phyloP scores from a whole-genome alignment of 805 yeast species.

The Ogataea glucozyma region DNA sequence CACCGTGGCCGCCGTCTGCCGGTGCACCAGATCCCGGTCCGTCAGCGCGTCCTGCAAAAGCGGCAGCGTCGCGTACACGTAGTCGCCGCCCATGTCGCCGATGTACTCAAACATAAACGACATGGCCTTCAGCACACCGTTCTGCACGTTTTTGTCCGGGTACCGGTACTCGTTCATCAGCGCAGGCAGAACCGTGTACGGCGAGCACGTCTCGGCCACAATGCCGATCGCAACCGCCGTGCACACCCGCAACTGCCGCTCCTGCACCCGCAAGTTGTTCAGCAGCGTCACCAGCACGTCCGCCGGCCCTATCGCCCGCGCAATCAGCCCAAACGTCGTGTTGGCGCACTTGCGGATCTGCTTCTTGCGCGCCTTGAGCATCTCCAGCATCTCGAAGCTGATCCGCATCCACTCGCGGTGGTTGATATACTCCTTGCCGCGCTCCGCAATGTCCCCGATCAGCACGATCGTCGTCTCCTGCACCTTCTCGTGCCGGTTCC shows the following conservation, averaged over 20 bases:
- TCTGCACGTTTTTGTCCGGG: slow-evolving; percentile 91
- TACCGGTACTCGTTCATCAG: slow-evolving; percentile 92
- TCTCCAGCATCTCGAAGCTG: slow-evolving; percentile 85
- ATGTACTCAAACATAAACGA: slow-evolving; percentile 91
- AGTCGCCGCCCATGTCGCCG: slow-evolving; percentile 77
- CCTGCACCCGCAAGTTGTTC: slow-evolving; percentile 86
- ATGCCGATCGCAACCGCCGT: slow-evolving; percentile 98
- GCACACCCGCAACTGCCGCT: slow-evolving; percentile 93
- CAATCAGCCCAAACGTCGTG: slow-evolving; percentile 85
- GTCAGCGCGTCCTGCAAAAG: slow-evolving; percentile 85
- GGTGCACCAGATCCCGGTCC: slow-evolving; percentile 86
- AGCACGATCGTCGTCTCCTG: slow-evolving; percentile 79
- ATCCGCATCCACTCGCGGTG: slow-evolving; percentile 98
- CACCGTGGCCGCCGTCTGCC: slow-evolving; percentile 93
- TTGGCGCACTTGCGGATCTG: slow-evolving; percentile 83
- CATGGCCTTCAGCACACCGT: slow-evolving; percentile 90
- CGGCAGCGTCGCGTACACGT: slow-evolving; percentile 77
- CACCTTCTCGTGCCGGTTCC: slow-evolving; percentile 87
- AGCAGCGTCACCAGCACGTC: slow-evolving; percentile 84
- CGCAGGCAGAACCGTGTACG: slow-evolving; percentile 92
- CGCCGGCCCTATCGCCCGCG: slow-evolving; percentile 93
- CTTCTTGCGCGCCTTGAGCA: slow-evolving; percentile 78
- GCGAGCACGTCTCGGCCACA: slow-evolving; percentile 90
- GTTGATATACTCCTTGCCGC: slow-evolving; percentile 77
- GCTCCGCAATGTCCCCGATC: slow-evolving; percentile 79